Evolutionary conservation across 441 rosid species (phyloP), one percentile per base, ranked within the genome.

Genomic region (Populus tomentosa): DNA sequence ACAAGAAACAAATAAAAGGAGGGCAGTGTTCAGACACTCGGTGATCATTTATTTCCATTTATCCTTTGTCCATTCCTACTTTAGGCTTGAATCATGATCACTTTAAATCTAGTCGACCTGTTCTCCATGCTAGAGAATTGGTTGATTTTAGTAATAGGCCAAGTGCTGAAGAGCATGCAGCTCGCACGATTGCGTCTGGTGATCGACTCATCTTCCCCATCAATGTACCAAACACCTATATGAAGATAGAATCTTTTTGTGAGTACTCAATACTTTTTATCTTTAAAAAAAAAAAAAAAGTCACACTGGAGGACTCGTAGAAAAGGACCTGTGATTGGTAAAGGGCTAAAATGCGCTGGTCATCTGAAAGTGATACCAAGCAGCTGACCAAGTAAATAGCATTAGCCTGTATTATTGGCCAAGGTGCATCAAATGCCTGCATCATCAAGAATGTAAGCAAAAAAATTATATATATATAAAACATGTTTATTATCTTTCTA

Each of bases 371-470:
- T 70, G 98, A 89, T 63, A 96, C 86, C 72, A 94, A 80, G 89
- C 94, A 89, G 88, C 97, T 86, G 77, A 95, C 89, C 74, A 96
- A 87, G 85, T 92, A 90, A 74, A 96, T 87, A 28, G 99, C 98
- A 86, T 96, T 94, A 24, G 98, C 99, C 84, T 96, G 98, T 83
- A 96, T 87, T 77, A 90, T 83, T 18, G 99, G 92, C 98, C 97
- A 94, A 20, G 95, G 94, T n/a, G 99, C 97, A 79, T 96, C 98
- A 77, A 92, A 91, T 75, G 96, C 97, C 98, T 96, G 94, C 86
- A 83, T 56, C 74, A 77, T 75, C 74, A 46, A 70, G 69, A 50
- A 77, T 71, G 68, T 33, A 71, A 20, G 73, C 76, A 68, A 72
- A 36, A 23, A 62, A 2, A 7, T 24, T 62, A 0, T 18, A 9